Base-by-base conservation (phyloP, 306 rosid species). In the Vigna unguiculata region DNA sequence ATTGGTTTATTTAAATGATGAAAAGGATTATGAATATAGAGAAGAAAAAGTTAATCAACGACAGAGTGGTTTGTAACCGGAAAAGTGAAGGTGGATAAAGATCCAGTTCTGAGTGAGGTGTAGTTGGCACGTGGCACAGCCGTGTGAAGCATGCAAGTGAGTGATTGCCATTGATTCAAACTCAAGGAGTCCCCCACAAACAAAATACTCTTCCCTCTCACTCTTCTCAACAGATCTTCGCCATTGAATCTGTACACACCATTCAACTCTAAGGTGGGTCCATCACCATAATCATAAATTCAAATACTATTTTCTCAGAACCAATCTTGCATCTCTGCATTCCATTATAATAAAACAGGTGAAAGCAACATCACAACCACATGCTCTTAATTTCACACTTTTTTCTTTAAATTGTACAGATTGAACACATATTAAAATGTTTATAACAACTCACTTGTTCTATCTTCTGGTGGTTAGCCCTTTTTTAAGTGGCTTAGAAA, bases 141-240 rank as follows among this genome's bases (percentile, higher is more conserved):
- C n/a, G 17, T 76, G 49, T 84, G 85, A 45, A 88, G 75, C 90
- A 88, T 75, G 82, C 92, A 86, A 61, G 84, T 75, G 63, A 90
- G 91, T 82, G 91, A 87, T 69, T 84, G 91, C 93, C 93, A 87
- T 65, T 90, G 93, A 70, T 90, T 90, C 77, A 87, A 80, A 54
- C 91, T 87, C 87, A 90, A 49, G 1, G 90, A 90, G 69, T 87
- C 93, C 61, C 90, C 93, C 71, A 89, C 91, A 77, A 89, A 87
- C 67, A 89, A 13, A 6, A 89, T 15, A 13, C 65, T 85, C 73
- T 85, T 87, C 59, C 90, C 90, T 68, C 79, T 80, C 4, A 76
- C 45, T 80, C 86, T 77, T 15, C n/a, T 45, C 48, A 90, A 81
- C 25, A 90, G 79, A 48, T 85, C 87, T 81, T 69, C 63, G 41